Conservation (phyloP, 352 stramenopile species). For the Pythium coloratum region DNA sequence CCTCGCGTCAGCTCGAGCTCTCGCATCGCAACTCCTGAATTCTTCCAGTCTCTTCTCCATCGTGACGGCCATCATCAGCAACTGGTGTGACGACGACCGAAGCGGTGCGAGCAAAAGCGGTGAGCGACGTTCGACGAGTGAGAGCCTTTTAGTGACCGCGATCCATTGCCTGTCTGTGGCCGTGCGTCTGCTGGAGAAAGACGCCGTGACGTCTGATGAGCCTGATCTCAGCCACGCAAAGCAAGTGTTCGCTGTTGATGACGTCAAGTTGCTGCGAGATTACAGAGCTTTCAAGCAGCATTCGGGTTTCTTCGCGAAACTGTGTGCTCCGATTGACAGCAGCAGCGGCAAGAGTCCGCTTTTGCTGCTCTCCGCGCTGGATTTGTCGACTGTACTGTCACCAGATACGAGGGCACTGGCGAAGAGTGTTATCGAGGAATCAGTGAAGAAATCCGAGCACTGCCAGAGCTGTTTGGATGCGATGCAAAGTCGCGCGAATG, state of each 20-base stretch:
- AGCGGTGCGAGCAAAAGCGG: slow-evolving; percentile 5
- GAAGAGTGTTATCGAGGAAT: slow-evolving; percentile 1
- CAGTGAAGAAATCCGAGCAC: slow-evolving; percentile 9
- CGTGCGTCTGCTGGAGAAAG: slow-evolving; percentile 23
- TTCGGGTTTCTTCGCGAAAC: neutral
- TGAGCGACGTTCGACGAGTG: slow-evolving; percentile 27
- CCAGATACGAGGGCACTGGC: slow-evolving; percentile 19
- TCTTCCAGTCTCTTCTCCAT: slow-evolving; percentile 45
- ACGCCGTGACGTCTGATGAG: neutral
- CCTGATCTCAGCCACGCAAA: neutral
- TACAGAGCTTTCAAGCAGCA: neutral
- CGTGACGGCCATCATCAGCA: slow-evolving; percentile 46
- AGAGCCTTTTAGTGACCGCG: slow-evolving; percentile 59
- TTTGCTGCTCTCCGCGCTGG: slow-evolving; percentile 7
- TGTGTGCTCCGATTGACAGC: neutral
- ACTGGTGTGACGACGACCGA: slow-evolving; percentile 32
- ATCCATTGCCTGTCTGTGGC: slow-evolving; percentile 57
- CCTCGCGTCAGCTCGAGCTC: slow-evolving; percentile 10
- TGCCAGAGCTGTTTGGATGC: slow-evolving; percentile 14
- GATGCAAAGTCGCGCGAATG: neutral
- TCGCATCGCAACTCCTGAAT: slow-evolving; percentile 41
- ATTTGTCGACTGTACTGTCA: slow-evolving; percentile 11
- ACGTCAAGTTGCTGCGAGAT: neutral
- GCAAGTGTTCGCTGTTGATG: neutral
- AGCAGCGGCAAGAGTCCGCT: slow-evolving; percentile 4